Percentiles rank a stretch among this genome's conserved stretches.
Evolutionary conservation across 2,329 filamentous ascomycete species (phyloP).

Genomic region (Phialophora chinensis): DNA sequence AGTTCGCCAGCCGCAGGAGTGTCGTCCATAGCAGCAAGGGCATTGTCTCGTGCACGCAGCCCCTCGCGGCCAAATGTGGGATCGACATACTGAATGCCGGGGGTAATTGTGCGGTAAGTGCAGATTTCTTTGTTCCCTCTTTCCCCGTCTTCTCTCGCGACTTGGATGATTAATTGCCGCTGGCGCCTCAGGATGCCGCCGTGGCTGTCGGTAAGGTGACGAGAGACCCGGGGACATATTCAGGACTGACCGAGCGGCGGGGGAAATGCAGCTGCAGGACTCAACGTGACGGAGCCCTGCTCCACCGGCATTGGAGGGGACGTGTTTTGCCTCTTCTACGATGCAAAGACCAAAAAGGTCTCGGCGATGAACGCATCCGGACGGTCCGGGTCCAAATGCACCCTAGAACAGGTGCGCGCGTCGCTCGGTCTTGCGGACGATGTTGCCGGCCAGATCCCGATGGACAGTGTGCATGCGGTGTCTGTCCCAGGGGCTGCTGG

Average conservation of each 20-base stretch:
- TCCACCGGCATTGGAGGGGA: conserved; percentile 96
- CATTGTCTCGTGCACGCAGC: conserved; percentile 88
- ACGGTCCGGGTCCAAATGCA: conserved; percentile 72
- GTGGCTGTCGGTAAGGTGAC: conserved; percentile 75
- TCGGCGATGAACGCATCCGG: conserved; percentile 91
- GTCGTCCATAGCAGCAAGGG: conserved; percentile 92
- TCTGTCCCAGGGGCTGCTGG: conserved; percentile 90
- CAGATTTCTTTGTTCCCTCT: background rate
- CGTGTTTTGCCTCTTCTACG: conserved; percentile 94
- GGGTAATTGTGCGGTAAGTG: conserved; percentile 86
- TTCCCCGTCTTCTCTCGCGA: background rate
- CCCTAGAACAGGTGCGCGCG: conserved; percentile 71
- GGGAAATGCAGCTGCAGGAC: conserved; percentile 69
- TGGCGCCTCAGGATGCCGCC: conserved; percentile 75
- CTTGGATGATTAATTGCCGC: background rate
- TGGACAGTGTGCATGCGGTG: conserved; percentile 74
- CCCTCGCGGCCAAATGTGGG: conserved; percentile 85
- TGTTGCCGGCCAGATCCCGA: conserved; percentile 65
- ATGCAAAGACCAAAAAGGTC: conserved; percentile 79
- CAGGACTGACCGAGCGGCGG: too few species aligned
- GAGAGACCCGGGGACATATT: conserved; percentile 5
- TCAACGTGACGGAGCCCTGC: conserved; percentile 92
- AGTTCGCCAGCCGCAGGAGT: conserved; percentile 80
- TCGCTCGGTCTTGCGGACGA: conserved; percentile 68
- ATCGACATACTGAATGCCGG: conserved; percentile 82